A percentile compares a stretch with the other conserved stretches of the same genome.
These are phyloP conservation scores for Parasitella parasitica DNA, from an alignment of 371 early-diverging fungal species.

Conservation along the genomic window DNA sequence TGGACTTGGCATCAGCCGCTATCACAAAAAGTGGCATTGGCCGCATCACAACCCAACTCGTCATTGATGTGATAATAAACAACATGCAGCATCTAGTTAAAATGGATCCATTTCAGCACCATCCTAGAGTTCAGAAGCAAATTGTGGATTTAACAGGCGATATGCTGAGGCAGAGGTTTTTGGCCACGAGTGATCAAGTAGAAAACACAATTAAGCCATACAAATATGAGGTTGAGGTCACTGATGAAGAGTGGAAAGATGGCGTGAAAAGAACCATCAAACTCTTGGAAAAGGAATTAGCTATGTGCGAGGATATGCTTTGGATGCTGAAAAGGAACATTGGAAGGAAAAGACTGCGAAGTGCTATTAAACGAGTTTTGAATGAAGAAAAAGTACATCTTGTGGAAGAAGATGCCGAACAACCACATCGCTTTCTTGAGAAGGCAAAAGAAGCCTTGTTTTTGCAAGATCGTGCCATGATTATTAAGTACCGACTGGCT, in stretches of 20 bases:
- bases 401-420: constrained; percentile 1
- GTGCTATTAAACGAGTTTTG: constrained; percentile 69
- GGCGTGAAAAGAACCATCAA: constrained; percentile 73
- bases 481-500: constrained; percentile 75
- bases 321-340: constrained; percentile 69
- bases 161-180: constrained; percentile 79
- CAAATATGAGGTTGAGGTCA: constrained; percentile 94
- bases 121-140: constrained; percentile 73
- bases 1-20: constrained; percentile 77
- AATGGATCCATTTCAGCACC: constrained; percentile 81
- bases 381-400: constrained; percentile 53
- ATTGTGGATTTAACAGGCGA: constrained; percentile 79
- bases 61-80: constrained; percentile 80
- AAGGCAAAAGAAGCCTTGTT: constrained; percentile 78
- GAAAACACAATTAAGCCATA: constrained; percentile 98
- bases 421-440: constrained; percentile 63
- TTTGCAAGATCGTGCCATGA: constrained; percentile 70
- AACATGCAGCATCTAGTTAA: constrained; percentile 79
- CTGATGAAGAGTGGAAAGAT: constrained; percentile 89
- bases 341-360: constrained; percentile 76
- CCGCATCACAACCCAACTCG: constrained; percentile 82
- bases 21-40: constrained; percentile 95
- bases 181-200: constrained; percentile 90
- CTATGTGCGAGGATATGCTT: constrained; percentile 69
- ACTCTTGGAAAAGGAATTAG: constrained; percentile 75